Conservation (phyloP, 2,329 filamentous ascomycete genomes). For the Aspergillus terreus region DNA sequence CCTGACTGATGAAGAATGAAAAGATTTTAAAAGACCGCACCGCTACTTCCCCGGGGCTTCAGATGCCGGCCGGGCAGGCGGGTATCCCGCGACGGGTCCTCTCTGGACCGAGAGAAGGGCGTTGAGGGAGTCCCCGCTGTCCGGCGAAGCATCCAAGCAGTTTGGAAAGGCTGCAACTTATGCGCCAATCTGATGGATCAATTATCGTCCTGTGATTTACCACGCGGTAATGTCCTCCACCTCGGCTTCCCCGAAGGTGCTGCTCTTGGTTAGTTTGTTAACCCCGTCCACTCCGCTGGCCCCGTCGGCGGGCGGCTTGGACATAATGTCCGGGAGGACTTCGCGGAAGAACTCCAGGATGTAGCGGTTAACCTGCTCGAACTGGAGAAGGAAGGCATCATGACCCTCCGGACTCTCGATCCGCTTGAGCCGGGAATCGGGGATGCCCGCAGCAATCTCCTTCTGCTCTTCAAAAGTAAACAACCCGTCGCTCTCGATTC, state of each 20-base stretch:
- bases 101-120: conserved; percentile 11
- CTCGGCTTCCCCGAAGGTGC: conserved; percentile 92
- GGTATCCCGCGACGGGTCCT: conserved; percentile 13
- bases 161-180: conserved; percentile 22
- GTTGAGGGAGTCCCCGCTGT: conserved; percentile 2
- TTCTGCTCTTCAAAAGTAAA: conserved; percentile 98
- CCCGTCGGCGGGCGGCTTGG: conserved; percentile 50
- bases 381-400: conserved; percentile 93
- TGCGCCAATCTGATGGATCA: conserved; percentile 23
- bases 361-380: conserved; percentile 92
- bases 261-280: conserved; percentile 72
- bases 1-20: conserved; percentile 35
- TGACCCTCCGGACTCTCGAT: conserved; percentile 96
- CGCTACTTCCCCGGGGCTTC: conserved; percentile 27
- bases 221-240: conserved; percentile 95
- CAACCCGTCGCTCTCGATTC: conserved; percentile 91
- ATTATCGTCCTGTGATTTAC: conserved; percentile 47
- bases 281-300: conserved; percentile 49
- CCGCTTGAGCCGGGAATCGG: conserved; percentile 70
- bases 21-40: conserved; percentile 28
- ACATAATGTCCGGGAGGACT: conserved; percentile 85
- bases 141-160: conserved; percentile 8
- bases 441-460: conserved; percentile 79
- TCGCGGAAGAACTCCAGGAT: conserved; percentile 79
- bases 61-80: conserved; percentile 7